Percentiles rank a stretch among this genome's conserved stretches.
These are phyloP conservation scores for Murraya koenigii DNA, from an alignment of 345 rosid species.

Conservation along the genomic window DNA sequence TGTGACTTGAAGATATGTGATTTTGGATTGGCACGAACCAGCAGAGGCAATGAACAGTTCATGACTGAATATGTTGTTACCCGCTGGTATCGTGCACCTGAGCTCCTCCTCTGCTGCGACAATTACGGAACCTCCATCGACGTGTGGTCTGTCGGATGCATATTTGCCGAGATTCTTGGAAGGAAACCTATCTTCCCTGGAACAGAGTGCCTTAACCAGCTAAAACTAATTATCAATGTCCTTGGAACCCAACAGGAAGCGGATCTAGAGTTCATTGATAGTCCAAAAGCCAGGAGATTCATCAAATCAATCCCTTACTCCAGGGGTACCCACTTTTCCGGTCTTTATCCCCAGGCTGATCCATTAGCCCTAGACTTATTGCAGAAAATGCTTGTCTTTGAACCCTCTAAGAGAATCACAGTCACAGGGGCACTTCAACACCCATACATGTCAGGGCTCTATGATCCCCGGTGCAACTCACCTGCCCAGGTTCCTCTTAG, in stretches of 20 bases:
- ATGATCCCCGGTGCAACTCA: conserved; percentile 57
- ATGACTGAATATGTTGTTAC: conserved; percentile 92
- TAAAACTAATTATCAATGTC: conserved; percentile 60
- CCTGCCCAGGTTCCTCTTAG: conserved; percentile 68
- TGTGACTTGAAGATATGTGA: conserved; percentile 86
- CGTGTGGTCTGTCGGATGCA: conserved; percentile 93
- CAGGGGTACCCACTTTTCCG: conserved; percentile 46
- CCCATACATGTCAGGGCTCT: conserved; percentile 65
- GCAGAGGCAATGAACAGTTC: conserved; percentile 63
- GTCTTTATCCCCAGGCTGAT: conserved; percentile 66
- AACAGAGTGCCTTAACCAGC: conserved; percentile 81
- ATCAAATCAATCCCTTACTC: conserved; percentile 67
- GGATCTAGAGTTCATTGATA: conserved; percentile 75
- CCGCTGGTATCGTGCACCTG: conserved; percentile 95
- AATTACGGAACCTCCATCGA: conserved; percentile 83
- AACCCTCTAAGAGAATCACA: conserved; percentile 73
- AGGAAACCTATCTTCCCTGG: conserved; percentile 84
- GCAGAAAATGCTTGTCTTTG: conserved; percentile 70
- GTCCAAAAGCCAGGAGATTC: conserved; percentile 58
- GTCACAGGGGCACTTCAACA: conserved; percentile 78
- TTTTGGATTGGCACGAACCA: conserved; percentile 82
- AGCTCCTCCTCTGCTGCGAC: conserved; percentile 83
- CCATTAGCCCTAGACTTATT: conserved; percentile 75
- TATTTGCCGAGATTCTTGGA: conserved; percentile 84
- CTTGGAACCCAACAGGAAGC: conserved; percentile 72